These are phyloP conservation scores for Pestalotiopsis sp. DNA, from an alignment of 2,329 filamentous ascomycete species.

Conservation along the genomic window DNA sequence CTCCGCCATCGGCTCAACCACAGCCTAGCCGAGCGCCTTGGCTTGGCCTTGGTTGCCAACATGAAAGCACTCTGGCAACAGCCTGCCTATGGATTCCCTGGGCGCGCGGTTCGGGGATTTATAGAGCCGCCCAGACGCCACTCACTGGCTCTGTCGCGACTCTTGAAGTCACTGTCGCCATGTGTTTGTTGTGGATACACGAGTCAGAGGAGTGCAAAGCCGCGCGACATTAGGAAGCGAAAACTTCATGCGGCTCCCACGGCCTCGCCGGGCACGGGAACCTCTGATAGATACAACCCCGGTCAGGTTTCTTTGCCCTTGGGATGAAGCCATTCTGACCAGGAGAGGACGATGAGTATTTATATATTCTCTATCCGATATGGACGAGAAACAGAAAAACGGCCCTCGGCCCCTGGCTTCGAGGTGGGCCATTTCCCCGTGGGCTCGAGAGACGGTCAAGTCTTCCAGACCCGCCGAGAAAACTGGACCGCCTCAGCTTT, in stretches of 20 bases:
- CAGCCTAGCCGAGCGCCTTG: not conserved
- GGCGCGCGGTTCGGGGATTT: not conserved
- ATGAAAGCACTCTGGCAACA: not conserved
- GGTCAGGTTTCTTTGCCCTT: too few relatives aligned
- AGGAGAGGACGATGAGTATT: not conserved
- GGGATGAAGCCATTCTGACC: too few relatives aligned
- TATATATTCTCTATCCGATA: not conserved
- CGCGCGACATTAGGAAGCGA: not conserved
- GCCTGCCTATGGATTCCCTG: not conserved
- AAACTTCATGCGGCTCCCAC: not conserved
- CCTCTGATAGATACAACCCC: not conserved
- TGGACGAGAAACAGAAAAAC: not conserved
- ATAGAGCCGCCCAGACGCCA: not conserved
- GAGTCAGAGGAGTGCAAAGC: not conserved
- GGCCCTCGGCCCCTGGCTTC: not conserved
- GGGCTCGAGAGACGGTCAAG: constrained; percentile 1
- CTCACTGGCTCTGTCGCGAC: not conserved
- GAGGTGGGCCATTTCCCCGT: constrained; percentile 6
- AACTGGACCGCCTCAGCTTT: constrained; percentile 1
- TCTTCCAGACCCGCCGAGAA: constrained; percentile 4
- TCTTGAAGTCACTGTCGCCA: not conserved
- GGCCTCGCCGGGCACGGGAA: not conserved
- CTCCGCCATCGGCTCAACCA: not conserved
- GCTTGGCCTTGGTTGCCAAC: not conserved
- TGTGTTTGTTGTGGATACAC: not conserved